Base-by-base conservation (phyloP, 441 rosid species). In the Melastoma candidum region DNA sequence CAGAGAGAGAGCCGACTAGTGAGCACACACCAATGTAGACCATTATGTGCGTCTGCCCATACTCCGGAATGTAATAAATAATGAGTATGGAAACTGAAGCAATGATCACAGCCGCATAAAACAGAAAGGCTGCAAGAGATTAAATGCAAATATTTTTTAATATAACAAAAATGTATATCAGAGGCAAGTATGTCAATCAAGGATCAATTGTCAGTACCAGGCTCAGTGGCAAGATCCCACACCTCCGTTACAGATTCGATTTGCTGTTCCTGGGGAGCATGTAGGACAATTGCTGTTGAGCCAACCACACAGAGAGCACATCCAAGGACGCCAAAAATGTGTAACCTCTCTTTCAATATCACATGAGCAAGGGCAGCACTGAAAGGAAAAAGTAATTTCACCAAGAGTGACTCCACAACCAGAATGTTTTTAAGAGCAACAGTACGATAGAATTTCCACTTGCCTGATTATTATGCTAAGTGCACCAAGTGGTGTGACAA, bases 401-500 rank as follows among this genome's bases (percentile, higher is more conserved):
- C 60, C 12, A 17, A 17, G 36, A 48, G 44, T 12, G 32, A 43
- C 46, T 49, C 8, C 41, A 36, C 3, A 36, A 6, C 22, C 46
- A 12, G 12, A 53, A 12, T 46, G 24, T 29, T 25, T 12, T 46
- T 32, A 17, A 55, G 24, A 9, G 22, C 25, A 11, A 52, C 25
- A 6, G 54, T 54, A 44, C 11, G 32, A 12, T 66, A 41, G 71
- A 59, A 47, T 48, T 12, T 48, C 51, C 24, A 48, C 51, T 48
- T 48, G 51, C 83, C 83, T 78, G 57, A 78, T 73, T 48, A 78
- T 78, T 49, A 78, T 78, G 63, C 81, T 78, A 58, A 78, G 78
- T 53, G 80, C 83, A 58, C 83, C 83, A 54, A 78, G 78, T 1
- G 81, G 83, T 17, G 83, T 78, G 46, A 78, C 83, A 54, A 78